Evolutionary conservation across 2,329 filamentous ascomycete species (phyloP), one percentile per base, ranked within the genome.

Genomic region (Akanthomyces lecanii): DNA sequence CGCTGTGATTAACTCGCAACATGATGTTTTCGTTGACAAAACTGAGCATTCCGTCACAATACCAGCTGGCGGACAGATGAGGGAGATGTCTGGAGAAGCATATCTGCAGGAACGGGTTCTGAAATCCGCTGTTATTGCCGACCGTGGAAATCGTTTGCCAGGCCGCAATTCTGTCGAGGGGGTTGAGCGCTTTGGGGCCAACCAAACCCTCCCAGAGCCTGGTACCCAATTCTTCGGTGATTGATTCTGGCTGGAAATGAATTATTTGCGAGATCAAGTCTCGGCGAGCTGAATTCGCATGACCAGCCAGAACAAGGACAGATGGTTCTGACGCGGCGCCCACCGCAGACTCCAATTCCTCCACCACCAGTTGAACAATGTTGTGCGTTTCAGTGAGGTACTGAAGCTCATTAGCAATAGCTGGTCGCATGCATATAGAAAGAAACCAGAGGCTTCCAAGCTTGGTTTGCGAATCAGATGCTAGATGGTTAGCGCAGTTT

Each of bases 361-460:
- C 82, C 40, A 91, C 78, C 14, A 91, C 73, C 5, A 92, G 76
- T 58, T 76, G 76, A 1, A 86, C 82, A 54, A 92, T 73, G 65
- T 85, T 81, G 69, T 88, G 83, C n/a, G 88, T 81, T 7, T 79
- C 75, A 10, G 84, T 81, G 56, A 92, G 74, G n/a, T 77, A 73
- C 33, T 78, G 79, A 25, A 91, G 73, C 64, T 89, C 86, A 8
- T 75, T 76, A 3, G 69, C 69, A 44, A 82, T 70, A 44, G 81
- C 75, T 23, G 75, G 75, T 10, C 77, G 76, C n/a, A 83, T 76
- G 21, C 85, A 71, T 52, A 80, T 75, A 57, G 72, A 77, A 53
- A 92, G 77, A 18, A 87, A 87, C 70, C 86, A 89, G 23, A 93
- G 81, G 67, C 90, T 95, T 1, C 91, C 91, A 7, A 90, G 82